Conservation (phyloP, 306 rosid species). For the Delonix regia region DNA sequence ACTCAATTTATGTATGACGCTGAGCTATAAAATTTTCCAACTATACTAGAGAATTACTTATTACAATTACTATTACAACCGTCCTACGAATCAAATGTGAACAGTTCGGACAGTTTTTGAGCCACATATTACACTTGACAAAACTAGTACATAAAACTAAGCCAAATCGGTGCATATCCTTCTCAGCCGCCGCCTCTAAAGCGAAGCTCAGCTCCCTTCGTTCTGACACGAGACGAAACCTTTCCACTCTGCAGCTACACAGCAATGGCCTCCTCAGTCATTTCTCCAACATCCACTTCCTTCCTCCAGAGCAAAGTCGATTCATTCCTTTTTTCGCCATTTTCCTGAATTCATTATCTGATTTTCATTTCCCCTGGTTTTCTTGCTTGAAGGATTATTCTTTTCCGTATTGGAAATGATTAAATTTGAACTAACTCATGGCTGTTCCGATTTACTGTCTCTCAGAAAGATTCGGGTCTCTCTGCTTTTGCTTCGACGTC, state of each 20-base stretch:
- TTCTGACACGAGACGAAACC: not conserved
- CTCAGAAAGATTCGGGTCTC: slow-evolving; percentile 55
- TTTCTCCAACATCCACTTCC: slow-evolving; percentile 52
- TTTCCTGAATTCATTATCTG: not conserved
- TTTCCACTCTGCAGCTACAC: not conserved
- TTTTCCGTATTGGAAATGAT: slow-evolving; percentile 22
- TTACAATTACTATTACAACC: too few species aligned
- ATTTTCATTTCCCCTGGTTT: not conserved
- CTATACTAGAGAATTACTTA: too few species aligned
- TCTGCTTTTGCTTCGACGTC: slow-evolving; percentile 51
- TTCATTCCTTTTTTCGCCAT: not conserved
- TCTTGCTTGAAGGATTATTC: not conserved
- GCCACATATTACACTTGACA: not conserved
- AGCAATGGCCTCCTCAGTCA: slow-evolving; percentile 65
- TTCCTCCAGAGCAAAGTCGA: slow-evolving; percentile 55
- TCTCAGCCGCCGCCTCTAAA: not conserved
- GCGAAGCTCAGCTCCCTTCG: not conserved
- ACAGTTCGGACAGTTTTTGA: not conserved
- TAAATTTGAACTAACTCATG: slow-evolving; percentile 22
- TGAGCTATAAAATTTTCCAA: too few species aligned
- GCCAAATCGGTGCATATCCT: not conserved
- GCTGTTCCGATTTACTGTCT: not conserved
- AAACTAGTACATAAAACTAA: not conserved
- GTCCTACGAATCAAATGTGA: too few species aligned
- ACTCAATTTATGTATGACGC: too few species aligned